Conservation (phyloP, 2,329 filamentous ascomycete species). For the Exutisphaerella laricina region DNA sequence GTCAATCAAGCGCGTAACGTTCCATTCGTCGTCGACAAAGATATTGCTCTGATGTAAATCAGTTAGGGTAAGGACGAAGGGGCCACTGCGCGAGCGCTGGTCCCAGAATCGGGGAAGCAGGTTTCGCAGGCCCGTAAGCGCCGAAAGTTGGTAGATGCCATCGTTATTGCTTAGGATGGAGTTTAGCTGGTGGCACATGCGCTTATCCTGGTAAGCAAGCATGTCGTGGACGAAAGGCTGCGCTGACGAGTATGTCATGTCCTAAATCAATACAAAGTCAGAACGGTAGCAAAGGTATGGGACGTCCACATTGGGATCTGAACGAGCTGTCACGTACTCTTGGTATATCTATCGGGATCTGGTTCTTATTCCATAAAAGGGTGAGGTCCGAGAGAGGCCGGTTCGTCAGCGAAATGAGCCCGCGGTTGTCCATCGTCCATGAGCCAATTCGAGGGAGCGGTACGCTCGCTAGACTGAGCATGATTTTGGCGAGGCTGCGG, state of each 20-base stretch:
- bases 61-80: slow-evolving; percentile 28
- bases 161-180: slow-evolving; percentile 13
- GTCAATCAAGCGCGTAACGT: slow-evolving; percentile 34
- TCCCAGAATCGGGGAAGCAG: neutral
- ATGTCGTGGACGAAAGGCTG: slow-evolving; percentile 11
- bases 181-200: slow-evolving; percentile 15
- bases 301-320: neutral
- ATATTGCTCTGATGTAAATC: slow-evolving; percentile 40
- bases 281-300: neutral
- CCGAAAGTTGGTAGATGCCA: slow-evolving; percentile 13
- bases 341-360: slow-evolving; percentile 9
- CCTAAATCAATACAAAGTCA: slow-evolving; percentile 2
- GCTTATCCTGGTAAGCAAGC: slow-evolving; percentile 13
- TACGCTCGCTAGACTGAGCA: slow-evolving; percentile 14
- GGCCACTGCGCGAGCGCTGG: neutral
- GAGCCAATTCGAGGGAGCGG: slow-evolving; percentile 20
- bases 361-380: slow-evolving; percentile 7
- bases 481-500: slow-evolving; percentile 10
- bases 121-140: neutral
- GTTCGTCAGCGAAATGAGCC: slow-evolving; percentile 18
- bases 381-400: slow-evolving; percentile 13
- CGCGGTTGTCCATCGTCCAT: slow-evolving; percentile 16
- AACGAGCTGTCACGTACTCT: slow-evolving; percentile 5
- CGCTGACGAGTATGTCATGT: slow-evolving; percentile 11
- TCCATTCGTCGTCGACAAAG: slow-evolving; percentile 34